Evolutionary conservation across 345 rosid genomes (phyloP), one percentile per base, ranked within the genome.

Genomic region (Corchorus capsularis): DNA sequence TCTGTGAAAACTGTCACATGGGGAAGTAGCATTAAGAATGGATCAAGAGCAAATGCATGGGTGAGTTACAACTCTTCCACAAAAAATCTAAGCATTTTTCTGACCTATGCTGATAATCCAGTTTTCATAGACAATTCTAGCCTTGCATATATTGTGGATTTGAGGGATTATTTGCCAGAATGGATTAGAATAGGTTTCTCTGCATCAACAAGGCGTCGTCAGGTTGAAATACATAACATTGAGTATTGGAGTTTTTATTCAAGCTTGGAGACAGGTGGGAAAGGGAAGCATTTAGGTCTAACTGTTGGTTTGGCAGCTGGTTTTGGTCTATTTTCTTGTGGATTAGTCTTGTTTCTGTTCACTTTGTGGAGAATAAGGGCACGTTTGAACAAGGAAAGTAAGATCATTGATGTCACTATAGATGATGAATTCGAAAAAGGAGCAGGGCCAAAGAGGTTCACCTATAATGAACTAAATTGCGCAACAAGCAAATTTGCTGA

Each of bases 391-490:
- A 69, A 72, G 10, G 60, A 64, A 4, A 78, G 34, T 19, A 73
- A 72, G 11, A 79, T 14, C 2, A 19, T 79, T 15, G 81, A 79
- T 50, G 47, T 46, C 13, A 80, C 70, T 0, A 77, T 83, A 35
- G 85, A 88, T 15, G 82, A 83, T 16, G 89, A 88, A 5, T 83
- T 88, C 22, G 87, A 83, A 61, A 82, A 75, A 49, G 89, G 89
- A 32, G 75, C 92, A 0, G 89, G 89, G 35, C 89, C 89, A 0
- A 88, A 81, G 73, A 80, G 75, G 78, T 88, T 84, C 82, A 76
- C 83, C 16, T 84, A 83, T 75, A 55, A 63, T 0, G 83, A 86
- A 50, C 81, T 88, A 27, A 71, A 46, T 63, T 72, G 59, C 3
- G 89, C 88, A 2, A 88, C 92, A 4, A 75, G 74, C 9, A 68